These are phyloP conservation scores for Pelargonium citronellum DNA, from an alignment of 441 rosid genomes.

Conservation along the genomic window DNA sequence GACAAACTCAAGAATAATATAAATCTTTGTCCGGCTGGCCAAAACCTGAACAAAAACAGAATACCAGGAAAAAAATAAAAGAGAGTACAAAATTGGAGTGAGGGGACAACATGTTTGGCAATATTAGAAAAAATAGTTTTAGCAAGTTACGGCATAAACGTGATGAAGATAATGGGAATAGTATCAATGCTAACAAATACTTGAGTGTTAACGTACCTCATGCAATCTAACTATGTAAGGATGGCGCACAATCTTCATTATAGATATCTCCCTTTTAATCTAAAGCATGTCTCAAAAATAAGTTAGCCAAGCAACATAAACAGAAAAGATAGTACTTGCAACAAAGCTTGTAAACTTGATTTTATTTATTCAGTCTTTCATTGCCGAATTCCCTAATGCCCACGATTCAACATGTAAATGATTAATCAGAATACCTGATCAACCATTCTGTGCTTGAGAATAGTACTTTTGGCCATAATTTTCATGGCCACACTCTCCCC, in stretches of 20 bases:
- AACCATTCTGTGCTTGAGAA: constrained; percentile 78
- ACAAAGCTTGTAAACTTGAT: background rate
- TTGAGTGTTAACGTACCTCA: constrained; percentile 46
- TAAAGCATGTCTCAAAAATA: constrained; percentile 23
- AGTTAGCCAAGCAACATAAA: constrained; percentile 9
- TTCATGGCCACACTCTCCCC: constrained; percentile 85
- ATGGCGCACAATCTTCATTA: constrained; percentile 95
- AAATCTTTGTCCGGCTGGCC: constrained; percentile 73
- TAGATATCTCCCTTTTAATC: constrained; percentile 91
- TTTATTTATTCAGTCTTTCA: background rate
- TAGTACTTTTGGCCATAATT: constrained; percentile 66
- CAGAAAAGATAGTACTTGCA: constrained; percentile 11
- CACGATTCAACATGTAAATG: background rate
- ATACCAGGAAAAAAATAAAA: constrained; percentile 6
- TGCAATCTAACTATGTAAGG: constrained; percentile 74
- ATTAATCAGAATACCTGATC: constrained; percentile 56
- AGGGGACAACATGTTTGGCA: constrained; percentile 13
- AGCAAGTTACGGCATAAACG: background rate
- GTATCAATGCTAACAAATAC: constrained; percentile 1
- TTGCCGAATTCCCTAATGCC: background rate
- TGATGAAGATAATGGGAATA: constrained; percentile 2
- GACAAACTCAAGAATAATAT: constrained; percentile 84
- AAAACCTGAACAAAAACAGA: constrained; percentile 46
- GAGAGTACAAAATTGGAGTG: background rate
- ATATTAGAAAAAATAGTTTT: background rate